Conservation (phyloP, 345 rosid genomes). For the Pugionium dolabratum region DNA sequence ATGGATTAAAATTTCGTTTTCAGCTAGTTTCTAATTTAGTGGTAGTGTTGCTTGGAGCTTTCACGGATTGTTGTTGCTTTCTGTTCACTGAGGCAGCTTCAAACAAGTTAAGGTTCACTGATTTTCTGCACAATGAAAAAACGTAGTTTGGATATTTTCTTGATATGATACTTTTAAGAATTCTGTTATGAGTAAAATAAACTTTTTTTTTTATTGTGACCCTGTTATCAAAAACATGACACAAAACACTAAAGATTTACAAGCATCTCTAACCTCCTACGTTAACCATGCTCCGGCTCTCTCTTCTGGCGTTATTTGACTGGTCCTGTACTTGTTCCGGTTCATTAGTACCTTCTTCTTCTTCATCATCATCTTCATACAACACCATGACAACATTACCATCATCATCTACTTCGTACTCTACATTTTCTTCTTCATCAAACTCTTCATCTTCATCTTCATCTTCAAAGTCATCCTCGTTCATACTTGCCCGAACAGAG, state of each 20-base stretch:
- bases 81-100: conserved; percentile 12
- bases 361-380: conserved; percentile 36
- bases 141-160: background rate
- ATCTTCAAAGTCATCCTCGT: conserved; percentile 56
- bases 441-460: conserved; percentile 55
- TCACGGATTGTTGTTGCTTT: conserved; percentile 25
- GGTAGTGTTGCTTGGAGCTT: conserved; percentile 1
- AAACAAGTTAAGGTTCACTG: conserved; percentile 16
- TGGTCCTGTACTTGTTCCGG: conserved; percentile 23
- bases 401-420: conserved; percentile 40
- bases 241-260: conserved; percentile 2
- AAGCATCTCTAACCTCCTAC: conserved; percentile 28
- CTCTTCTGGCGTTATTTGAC: conserved; percentile 14
- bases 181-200: background rate
- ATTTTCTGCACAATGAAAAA: background rate
- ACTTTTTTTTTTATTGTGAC: background rate
- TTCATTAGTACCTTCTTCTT: conserved; percentile 28
- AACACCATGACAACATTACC: conserved; percentile 41
- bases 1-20: conserved; percentile 13
- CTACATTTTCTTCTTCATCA: conserved; percentile 41
- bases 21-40: conserved; percentile 20
- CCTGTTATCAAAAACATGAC: conserved; percentile 15
- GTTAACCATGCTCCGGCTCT: conserved; percentile 19
- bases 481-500: conserved; percentile 50
- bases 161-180: background rate